Evolutionary conservation across 805 yeast species (phyloP), one percentile per base, ranked within the genome.

Genomic region (Ogataea nonfermentans): DNA sequence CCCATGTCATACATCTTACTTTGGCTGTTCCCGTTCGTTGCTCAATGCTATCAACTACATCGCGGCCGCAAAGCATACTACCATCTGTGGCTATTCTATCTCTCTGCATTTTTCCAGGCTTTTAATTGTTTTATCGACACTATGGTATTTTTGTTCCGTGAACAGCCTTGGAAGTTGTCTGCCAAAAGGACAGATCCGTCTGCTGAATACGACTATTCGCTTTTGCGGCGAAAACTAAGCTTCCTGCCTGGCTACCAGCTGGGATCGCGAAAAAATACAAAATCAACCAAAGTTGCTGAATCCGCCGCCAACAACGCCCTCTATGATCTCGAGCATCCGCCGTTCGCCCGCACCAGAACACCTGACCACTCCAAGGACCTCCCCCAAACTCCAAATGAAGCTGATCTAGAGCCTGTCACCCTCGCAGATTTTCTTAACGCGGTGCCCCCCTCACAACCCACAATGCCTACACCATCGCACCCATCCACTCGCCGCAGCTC

Each of bases 11-110:
- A 87, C 60, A 70, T 87, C 42, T 68, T 84, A 19, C 62, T 88
- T 32, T 89, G 97, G 97, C 55, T 82, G 14, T 81, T 84, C 48
- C 96, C 96, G 2, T 74, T 86, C 44, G 73, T 81, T 4, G 68
- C 77, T 24, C 84, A 83, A 52, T 68, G 78, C 40, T 46, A 48
- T 17, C 48, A 51, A 28, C 69, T 86, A 8, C 79, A 75, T 52
- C 66, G 73, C 49, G 65, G 68, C 26, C 65, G 71, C 49, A 78
- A 74, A 41, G 57, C 70, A 14, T 75, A 77, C 1, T 77, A 83
- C 2, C 68, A 75, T 7, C 71, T 72, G 43, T 82, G 91, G 82
- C 60, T 86, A 28, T 73, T 76, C 37, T 73, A 77, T 37, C 63
- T 83, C 39, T 78, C 83, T n/a, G 84, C 93, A 0, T 79, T 80